Base-by-base conservation (phyloP, 768 basidiomycete species). In the Baorangia bicolor region DNA sequence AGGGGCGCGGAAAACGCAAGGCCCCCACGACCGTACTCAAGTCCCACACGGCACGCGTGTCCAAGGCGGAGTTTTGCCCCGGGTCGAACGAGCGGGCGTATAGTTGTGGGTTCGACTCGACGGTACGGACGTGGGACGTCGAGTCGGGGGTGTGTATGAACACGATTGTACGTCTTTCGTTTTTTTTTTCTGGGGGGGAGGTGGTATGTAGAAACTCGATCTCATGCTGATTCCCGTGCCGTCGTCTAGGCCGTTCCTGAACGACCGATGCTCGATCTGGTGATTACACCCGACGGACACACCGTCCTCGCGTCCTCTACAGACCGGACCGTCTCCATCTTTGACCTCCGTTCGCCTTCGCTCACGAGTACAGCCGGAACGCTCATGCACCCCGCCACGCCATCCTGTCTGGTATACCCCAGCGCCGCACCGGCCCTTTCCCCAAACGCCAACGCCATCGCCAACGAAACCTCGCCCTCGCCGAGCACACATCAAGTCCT, bases 101-200 rank as follows among this genome's bases (percentile, higher is more conserved):
- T 18, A 48, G 23, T 13, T 48, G 87, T 65, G 90, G 92, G 0
- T 92, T 92, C 66, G 95, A 97, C 72, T 96, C 94, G 28, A 92
- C 92, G 0, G 84, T 98, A 6, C 79, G 93, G 23, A 75, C 79
- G 2, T 99, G 96, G 96, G 93, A 97, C 65, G 77, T 88, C 4
- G 88, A 92, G 61, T 80, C 76, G 37, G 92, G 89, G 3, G 72
- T 92, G 6, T 93, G 88, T 56, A 75, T 78, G 0, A 69, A 80
- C 41, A 91, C 89, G 1, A 83, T 90, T 42, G 90, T 92, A 60
- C 51, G 61, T 44, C 33, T 55, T 21, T 18, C 20, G 11, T 10
- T 9, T 14, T 23, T 8, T 27, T 12, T 5, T 12, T 53, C 21
- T 20, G 0, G n/a, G n/a, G n/a, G n/a, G n/a, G n/a, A 4, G 18